phyloP scores from a whole-genome alignment of 1,284 basidiomycete species.

The Heterobasidion annosum region DNA sequence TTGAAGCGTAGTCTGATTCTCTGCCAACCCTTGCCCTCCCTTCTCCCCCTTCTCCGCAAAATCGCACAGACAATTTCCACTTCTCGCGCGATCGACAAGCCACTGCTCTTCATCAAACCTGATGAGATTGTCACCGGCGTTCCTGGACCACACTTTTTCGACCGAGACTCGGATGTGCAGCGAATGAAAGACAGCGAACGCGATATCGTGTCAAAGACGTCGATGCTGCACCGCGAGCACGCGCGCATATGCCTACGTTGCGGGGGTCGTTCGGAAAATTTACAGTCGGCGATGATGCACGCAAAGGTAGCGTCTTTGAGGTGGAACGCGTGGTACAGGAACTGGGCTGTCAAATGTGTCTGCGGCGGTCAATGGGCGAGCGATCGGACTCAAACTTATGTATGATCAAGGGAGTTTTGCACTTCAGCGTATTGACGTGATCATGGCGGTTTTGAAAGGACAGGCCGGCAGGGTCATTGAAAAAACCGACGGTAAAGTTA shows the following conservation, averaged over 20 bases:
- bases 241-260: conserved; percentile 49
- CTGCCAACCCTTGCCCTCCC: neutral
- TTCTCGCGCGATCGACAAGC: conserved; percentile 39
- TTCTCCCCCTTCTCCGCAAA: neutral
- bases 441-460: too few relatives aligned
- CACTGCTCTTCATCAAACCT: conserved; percentile 61
- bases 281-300: conserved; percentile 16
- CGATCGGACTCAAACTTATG: neutral
- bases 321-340: conserved; percentile 57
- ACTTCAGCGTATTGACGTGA: too few relatives aligned
- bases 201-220: conserved; percentile 56
- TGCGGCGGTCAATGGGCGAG: conserved; percentile 59
- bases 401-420: too few relatives aligned
- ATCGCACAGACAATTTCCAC: neutral
- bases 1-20: too few relatives aligned
- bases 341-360: conserved; percentile 49
- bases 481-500: too few relatives aligned
- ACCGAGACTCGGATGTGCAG: conserved; percentile 22
- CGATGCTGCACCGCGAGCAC: conserved; percentile 20
- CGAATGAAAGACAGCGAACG: conserved; percentile 13
- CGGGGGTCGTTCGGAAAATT: conserved; percentile 43
- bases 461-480: too few relatives aligned
- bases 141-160: conserved; percentile 24
- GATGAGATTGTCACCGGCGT: conserved; percentile 56
- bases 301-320: conserved; percentile 26